Conservation (phyloP, 345 rosid species). For the Populus tremula region DNA sequence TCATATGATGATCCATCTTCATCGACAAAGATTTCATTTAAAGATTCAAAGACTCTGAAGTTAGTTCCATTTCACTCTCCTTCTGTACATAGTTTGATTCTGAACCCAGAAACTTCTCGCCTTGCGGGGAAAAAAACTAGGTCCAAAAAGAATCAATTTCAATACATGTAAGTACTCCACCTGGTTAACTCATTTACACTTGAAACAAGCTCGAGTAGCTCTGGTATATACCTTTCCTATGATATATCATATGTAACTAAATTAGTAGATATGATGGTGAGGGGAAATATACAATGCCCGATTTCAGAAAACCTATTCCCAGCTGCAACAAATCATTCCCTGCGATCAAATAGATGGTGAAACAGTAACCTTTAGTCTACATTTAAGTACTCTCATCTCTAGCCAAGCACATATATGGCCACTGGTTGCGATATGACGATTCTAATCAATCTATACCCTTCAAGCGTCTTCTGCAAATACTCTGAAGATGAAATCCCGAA, state of each 20-base stretch:
- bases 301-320: background rate
- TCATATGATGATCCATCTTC: background rate
- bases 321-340: constrained; percentile 9
- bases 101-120: background rate
- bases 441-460: constrained; percentile 19
- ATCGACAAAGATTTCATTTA: background rate
- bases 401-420: constrained; percentile 23
- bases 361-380: background rate
- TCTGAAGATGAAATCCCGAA: constrained; percentile 81
- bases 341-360: background rate
- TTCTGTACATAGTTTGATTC: constrained; percentile 11
- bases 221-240: constrained; percentile 15
- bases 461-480: constrained; percentile 76
- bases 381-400: constrained; percentile 16
- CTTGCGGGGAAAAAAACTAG: constrained; percentile 4
- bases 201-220: constrained; percentile 18
- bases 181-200: constrained; percentile 35
- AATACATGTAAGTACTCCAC: background rate
- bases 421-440: constrained; percentile 17
- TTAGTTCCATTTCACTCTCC: constrained; percentile 3
- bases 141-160: constrained; percentile 27
- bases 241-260: constrained; percentile 14
- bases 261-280: constrained; percentile 19
- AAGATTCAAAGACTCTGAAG: background rate
- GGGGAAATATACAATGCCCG: constrained; percentile 1